Base-by-base conservation (phyloP, 768 basidiomycete genomes). In the Holtermannia corniformis region DNA sequence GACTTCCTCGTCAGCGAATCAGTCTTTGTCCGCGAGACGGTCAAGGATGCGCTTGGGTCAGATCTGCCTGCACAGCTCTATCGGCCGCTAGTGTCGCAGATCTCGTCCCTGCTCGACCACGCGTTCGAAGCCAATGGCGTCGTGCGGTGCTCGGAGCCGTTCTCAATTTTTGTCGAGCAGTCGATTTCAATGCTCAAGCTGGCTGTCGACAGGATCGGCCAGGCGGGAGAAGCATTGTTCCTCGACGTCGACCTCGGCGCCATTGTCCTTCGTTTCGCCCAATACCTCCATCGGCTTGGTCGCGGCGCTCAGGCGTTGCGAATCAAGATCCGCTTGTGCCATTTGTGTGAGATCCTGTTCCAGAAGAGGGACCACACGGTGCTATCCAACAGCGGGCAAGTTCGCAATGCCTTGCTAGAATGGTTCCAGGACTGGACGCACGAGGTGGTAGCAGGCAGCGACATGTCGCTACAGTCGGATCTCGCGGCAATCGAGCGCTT, bases 361-460 rank as follows among this genome's bases (percentile, higher is more conserved):
- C 77, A 78, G 40, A 80, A 82, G 21, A 74, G 77, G 3, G 83
- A 84, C 51, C 75, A 77, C 5, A 67, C 87, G 20, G 77, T 48
- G 21, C 78, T 21, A 67, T 85, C 58, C 14, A 86, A 83, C 67
- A 85, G 86, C 60, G 80, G 76, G 55, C 71, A 73, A 50, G 76
- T 81, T 13, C 80, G 87, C 12, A 84, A 87, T 66, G 76, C 77
- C 32, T 79, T 89, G 37, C 75, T 89, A 22, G 86, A 91, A 54
- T 78, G 80, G 26, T 74, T 92, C n/a, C 76, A 84, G 65, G 82
- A 84, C 42, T 93, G 89, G 89, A 80, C 86, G 41, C 77, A 79
- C 56, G 78, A 80, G 48, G 75, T 78, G 5, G 52, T 74, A 14
- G 59, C 64, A 53, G 86, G 85, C 49, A 50, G 81, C 71, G 23